A percentile compares a stretch with the other conserved stretches of the same genome.
Evolutionary conservation across 2,329 filamentous ascomycete genomes (phyloP).

Genomic region (Aspergillus brunneoviolaceus): DNA sequence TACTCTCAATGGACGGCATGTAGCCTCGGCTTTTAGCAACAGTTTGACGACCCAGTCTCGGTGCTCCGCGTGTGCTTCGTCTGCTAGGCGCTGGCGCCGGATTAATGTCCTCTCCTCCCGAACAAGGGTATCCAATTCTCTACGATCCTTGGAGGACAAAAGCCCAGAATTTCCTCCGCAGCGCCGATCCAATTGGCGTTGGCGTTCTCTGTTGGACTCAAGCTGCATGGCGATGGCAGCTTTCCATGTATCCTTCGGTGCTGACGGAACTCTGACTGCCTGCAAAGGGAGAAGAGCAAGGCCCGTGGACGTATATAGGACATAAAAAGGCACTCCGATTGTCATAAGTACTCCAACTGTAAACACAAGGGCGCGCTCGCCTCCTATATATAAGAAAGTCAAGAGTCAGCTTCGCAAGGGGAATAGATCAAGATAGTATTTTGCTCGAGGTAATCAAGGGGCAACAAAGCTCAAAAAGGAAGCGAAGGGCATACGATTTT

Average conservation of each 20-base stretch:
- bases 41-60: conserved; percentile 68
- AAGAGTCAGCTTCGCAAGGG: background rate
- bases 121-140: conserved; percentile 81
- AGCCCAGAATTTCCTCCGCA: conserved; percentile 72
- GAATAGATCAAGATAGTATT: background rate
- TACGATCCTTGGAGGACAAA: conserved; percentile 78
- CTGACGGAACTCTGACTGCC: conserved; percentile 84
- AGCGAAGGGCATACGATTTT: conserved; percentile 63
- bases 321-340: conserved; percentile 80
- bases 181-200: conserved; percentile 85
- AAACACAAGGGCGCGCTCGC: conserved; percentile 90
- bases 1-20: conserved; percentile 86
- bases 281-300: conserved; percentile 85
- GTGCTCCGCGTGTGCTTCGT: conserved; percentile 67
- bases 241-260: conserved; percentile 77
- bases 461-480: background rate
- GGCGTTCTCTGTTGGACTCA: conserved; percentile 84
- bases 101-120: conserved; percentile 91
- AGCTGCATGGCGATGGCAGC: conserved; percentile 77
- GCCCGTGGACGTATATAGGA: conserved; percentile 84
- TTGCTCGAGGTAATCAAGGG: background rate
- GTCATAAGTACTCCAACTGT: conserved; percentile 84
- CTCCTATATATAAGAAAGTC: conserved; percentile 51
- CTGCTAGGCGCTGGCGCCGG: conserved; percentile 81
- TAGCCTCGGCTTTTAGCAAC: conserved; percentile 77